phyloP scores from a whole-genome alignment of 306 rosid genomes.

The Purshia tridentata region DNA sequence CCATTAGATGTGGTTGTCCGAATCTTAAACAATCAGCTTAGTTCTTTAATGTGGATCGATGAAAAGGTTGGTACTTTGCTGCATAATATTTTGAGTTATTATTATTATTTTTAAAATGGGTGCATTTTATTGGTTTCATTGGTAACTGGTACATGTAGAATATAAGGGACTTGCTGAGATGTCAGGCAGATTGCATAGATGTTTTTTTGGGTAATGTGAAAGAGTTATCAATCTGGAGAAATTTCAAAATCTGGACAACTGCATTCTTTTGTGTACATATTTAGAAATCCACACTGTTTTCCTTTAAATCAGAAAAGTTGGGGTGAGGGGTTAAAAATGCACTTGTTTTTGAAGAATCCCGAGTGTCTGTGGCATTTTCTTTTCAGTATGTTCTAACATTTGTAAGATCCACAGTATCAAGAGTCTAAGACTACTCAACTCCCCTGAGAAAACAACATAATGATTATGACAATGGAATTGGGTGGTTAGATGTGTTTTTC shows the following conservation, averaged over 20 bases:
- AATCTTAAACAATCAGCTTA: constrained; percentile 87
- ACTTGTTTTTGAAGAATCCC: neutral
- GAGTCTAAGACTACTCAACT: neutral
- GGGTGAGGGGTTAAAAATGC: neutral
- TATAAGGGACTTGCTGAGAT: neutral
- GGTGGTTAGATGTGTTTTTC: neutral
- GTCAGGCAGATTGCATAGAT: too few relatives aligned
- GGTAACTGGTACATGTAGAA: neutral
- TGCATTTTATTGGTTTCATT: constrained; percentile 1
- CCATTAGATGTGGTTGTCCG: constrained; percentile 89
- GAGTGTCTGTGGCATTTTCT: too few relatives aligned
- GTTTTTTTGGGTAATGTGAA: neutral
- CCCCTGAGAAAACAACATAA: neutral
- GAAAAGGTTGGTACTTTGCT: constrained; percentile 71
- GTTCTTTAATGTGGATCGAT: constrained; percentile 95
- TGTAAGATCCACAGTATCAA: neutral
- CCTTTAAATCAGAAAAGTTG: neutral
- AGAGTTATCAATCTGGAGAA: neutral
- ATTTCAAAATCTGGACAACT: neutral
- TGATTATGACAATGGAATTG: neutral
- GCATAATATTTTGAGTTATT: neutral
- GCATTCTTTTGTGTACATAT: neutral
- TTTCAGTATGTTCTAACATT: too few relatives aligned
- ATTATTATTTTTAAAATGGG: neutral
- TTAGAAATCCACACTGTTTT: neutral